These are phyloP conservation scores for Leishmania major DNA, from an alignment of 208 protist genomes.

Conservation along the genomic window DNA sequence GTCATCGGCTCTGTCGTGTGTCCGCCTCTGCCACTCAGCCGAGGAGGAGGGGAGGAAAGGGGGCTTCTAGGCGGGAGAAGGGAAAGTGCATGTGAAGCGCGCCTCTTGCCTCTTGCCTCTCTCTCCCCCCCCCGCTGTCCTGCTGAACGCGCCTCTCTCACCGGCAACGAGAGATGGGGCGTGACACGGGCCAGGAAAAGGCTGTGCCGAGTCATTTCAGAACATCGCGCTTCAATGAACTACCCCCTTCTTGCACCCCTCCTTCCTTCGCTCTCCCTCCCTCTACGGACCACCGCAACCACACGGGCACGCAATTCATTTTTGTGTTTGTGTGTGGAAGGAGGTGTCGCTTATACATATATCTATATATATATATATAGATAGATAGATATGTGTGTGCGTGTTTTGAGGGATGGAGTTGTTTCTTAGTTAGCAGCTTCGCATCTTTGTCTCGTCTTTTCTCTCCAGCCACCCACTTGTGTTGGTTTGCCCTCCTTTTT, in stretches of 20 bases:
- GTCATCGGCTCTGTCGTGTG: background rate
- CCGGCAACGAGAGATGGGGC: background rate
- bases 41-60: background rate
- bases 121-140: background rate
- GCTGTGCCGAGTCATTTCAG: background rate
- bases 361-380: background rate
- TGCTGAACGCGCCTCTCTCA: background rate
- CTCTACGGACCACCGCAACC: background rate
- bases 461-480: background rate
- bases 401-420: background rate
- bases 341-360: too few relatives aligned
- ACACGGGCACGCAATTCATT: background rate
- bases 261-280: background rate
- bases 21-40: background rate
- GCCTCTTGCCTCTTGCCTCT: background rate
- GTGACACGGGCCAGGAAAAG: background rate
- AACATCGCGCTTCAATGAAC: background rate
- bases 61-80: background rate
- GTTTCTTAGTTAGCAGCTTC: background rate
- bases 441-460: background rate
- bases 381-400: background rate
- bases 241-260: background rate
- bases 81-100: background rate
- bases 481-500: background rate
- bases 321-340: too few relatives aligned